phyloP scores from a whole-genome alignment of 345 rosid species.

The Limnanthes douglasii region DNA sequence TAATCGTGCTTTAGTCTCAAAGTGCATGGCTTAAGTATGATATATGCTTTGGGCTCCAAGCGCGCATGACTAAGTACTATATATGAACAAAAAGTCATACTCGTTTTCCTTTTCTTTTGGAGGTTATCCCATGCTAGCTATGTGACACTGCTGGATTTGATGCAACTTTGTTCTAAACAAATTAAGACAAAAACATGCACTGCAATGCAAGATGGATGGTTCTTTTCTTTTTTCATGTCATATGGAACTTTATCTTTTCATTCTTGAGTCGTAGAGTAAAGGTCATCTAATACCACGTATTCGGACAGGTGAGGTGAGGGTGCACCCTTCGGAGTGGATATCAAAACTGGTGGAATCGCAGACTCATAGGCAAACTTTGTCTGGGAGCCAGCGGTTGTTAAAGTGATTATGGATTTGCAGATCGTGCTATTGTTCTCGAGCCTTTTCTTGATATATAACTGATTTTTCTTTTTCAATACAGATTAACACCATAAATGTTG shows the following conservation, averaged over 20 bases:
- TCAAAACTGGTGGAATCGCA: constrained; percentile 86
- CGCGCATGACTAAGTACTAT: too few relatives aligned
- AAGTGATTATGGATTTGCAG: too few relatives aligned
- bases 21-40: too few relatives aligned
- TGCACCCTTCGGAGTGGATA: constrained; percentile 87
- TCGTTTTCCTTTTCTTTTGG: too few relatives aligned
- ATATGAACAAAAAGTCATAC: too few relatives aligned
- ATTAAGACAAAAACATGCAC: constrained; percentile 94
- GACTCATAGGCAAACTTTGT: constrained; percentile 96
- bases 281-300: too few relatives aligned
- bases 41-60: too few relatives aligned
- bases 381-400: constrained; percentile 98
- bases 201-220: constrained; percentile 78
- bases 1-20: too few relatives aligned
- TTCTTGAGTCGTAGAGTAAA: not conserved
- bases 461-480: constrained; percentile 11
- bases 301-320: too few relatives aligned
- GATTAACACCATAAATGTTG: constrained; percentile 95
- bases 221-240: too few relatives aligned
- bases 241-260: not conserved
- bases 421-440: too few relatives aligned
- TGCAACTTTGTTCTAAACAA: constrained; percentile 96
- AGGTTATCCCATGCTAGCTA: constrained; percentile 93
- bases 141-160: constrained; percentile 99
- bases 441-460: constrained; percentile 1